Evolutionary conservation across 305 asterid genomes (phyloP).

Genomic region (Caryopteris hybrid): DNA sequence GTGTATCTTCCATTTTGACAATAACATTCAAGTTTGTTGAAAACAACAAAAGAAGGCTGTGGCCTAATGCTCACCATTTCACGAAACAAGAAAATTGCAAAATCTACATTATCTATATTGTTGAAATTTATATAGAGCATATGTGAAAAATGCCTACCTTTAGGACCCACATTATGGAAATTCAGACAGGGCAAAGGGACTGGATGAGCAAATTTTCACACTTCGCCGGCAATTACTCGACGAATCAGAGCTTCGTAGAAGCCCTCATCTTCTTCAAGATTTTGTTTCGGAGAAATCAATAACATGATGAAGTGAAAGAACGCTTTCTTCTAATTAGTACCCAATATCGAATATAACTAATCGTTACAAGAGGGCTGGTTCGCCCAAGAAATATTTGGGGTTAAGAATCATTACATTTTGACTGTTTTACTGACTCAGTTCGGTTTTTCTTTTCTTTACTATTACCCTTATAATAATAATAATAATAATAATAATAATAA

Average conservation of each 20-base stretch:
- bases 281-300: not conserved
- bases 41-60: not conserved
- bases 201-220: not conserved
- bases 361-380: too few species aligned
- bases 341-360: too few species aligned
- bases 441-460: too few species aligned
- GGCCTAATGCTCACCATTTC: not conserved
- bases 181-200: not conserved
- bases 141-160: not conserved
- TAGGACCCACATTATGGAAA: not conserved
- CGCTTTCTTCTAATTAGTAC: not conserved
- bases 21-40: not conserved
- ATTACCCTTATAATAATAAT: too few species aligned
- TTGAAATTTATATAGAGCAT: constrained; percentile 12
- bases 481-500: too few species aligned
- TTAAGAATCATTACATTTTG: too few species aligned
- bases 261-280: not conserved
- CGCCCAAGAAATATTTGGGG: too few species aligned
- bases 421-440: too few species aligned
- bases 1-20: constrained; percentile 11
- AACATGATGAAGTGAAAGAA: not conserved
- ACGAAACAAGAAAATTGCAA: constrained; percentile 2
- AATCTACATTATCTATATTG: not conserved
- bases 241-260: not conserved
- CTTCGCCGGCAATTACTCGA: not conserved